Percentiles rank a stretch among this genome's conserved stretches.
Evolutionary conservation across 2,329 filamentous ascomycete genomes (phyloP).

Genomic region (Lachnellula cervina): DNA sequence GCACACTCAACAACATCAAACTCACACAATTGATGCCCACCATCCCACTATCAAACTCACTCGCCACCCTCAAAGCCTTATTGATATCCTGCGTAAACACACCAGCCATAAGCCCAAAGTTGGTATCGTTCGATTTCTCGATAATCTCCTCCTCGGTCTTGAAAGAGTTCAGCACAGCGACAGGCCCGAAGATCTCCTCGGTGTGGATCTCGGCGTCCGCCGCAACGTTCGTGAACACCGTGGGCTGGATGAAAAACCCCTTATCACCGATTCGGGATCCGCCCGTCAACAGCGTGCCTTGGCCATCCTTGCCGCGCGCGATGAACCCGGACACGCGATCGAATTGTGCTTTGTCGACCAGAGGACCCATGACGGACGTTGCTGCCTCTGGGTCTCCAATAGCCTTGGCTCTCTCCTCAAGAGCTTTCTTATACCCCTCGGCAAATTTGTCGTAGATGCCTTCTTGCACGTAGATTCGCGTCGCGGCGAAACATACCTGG

Average conservation of each 20-base stretch:
- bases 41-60: slow-evolving; percentile 49
- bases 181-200: slow-evolving; percentile 45
- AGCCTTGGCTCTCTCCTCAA: slow-evolving; percentile 50
- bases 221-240: slow-evolving; percentile 35
- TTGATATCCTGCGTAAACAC: slow-evolving; percentile 48
- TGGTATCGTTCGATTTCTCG: slow-evolving; percentile 49
- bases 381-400: slow-evolving; percentile 57
- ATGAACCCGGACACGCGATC: slow-evolving; percentile 21
- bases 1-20: slow-evolving; percentile 10
- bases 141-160: slow-evolving; percentile 52
- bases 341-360: slow-evolving; percentile 38
- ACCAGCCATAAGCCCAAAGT: slow-evolving; percentile 50
- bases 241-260: slow-evolving; percentile 19
- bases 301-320: slow-evolving; percentile 12
- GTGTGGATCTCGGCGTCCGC: slow-evolving; percentile 27
- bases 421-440: slow-evolving; percentile 52
- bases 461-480: slow-evolving; percentile 63
- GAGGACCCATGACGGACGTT: slow-evolving; percentile 54
- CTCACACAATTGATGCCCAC: slow-evolving; percentile 46
- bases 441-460: slow-evolving; percentile 58
- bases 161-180: slow-evolving; percentile 54
- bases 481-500: slow-evolving; percentile 72
- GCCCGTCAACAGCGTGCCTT: slow-evolving; percentile 23
- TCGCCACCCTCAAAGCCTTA: slow-evolving; percentile 33
- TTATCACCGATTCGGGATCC: slow-evolving; percentile 10